Evolutionary conservation across 129 eudicot genomes (phyloP), one percentile per base, ranked within the genome.

Genomic region (Artemisia annua): DNA sequence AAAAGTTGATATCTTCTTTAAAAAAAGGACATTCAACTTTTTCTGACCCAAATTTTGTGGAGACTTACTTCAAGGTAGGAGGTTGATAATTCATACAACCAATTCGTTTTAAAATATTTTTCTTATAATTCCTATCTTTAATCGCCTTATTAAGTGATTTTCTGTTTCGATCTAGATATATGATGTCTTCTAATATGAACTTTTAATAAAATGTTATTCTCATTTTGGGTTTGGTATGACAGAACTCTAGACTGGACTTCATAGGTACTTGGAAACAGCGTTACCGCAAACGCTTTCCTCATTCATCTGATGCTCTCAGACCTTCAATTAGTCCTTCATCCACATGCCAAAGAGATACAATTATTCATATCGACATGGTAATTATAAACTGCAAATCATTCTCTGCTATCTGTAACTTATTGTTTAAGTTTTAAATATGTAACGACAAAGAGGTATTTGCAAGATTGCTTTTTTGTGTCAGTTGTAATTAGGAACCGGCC

Each of bases 231-330:
- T 78, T 65, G 70, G 67, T 74, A 73, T 82, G 48, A 32, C 91
- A 94, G 99, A 84, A 83, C 69, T 94, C 99, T 49, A 90, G 99
- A 84, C 76, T 94, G 75, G 97, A 94, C 83, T 94, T 94, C 75
- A 90, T 94, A 71, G 98, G 98, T 30, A 94, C 93, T 14, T 94
- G 99, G 99, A 94, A 97, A 81, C 86, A 82, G 78, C 92, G 97
- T 32, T 94, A 94, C 63, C 87, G 96, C 18, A 94, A 88, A 82
- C 97, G 91, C 6, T 94, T 87, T 79, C 78, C 81, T 57, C 75
- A 55, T 72, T 74, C 72, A 56, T 76, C 86, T 58, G 66, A 69
- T 61, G 86, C 80, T 51, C 43, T 61, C 22, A 84, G 65, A 77
- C 63, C 72, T 83, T 75, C 63, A 69, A 68, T 62, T 39, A 79